Evolutionary conservation across 257 asterid species (phyloP).

Genomic region (Nicotiana knightiana): DNA sequence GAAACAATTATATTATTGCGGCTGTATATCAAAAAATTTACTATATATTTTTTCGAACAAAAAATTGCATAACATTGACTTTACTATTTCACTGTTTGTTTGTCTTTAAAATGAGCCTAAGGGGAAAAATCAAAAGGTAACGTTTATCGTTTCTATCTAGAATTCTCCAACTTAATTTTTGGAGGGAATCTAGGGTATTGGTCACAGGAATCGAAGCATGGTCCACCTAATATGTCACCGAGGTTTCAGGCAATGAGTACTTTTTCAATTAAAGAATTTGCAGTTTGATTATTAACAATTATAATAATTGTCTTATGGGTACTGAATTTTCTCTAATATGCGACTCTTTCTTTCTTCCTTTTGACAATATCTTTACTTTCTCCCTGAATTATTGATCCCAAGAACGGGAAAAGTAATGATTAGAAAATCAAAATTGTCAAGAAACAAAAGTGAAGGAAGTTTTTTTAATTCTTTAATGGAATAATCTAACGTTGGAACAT

Average conservation of each 20-base stretch:
- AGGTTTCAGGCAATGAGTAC: neutral
- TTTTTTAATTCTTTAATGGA: too few relatives aligned
- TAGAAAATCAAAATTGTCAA: too few relatives aligned
- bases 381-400: neutral
- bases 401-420: neutral
- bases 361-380: neutral
- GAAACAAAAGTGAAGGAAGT: neutral
- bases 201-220: neutral
- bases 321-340: neutral
- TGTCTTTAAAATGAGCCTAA: neutral
- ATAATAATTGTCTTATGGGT: neutral
- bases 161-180: neutral
- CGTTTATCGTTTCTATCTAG: neutral
- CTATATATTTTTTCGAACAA: too few relatives aligned
- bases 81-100: too few relatives aligned
- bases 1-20: too few relatives aligned
- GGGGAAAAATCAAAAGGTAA: neutral
- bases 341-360: neutral
- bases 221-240: neutral
- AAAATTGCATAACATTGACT: too few relatives aligned
- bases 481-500: too few relatives aligned
- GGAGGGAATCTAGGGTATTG: conserved; percentile 9
- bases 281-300: neutral
- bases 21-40: neutral
- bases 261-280: neutral